phyloP scores from a whole-genome alignment of 2,329 filamentous ascomycete genomes.

The Fusarium hostae region DNA sequence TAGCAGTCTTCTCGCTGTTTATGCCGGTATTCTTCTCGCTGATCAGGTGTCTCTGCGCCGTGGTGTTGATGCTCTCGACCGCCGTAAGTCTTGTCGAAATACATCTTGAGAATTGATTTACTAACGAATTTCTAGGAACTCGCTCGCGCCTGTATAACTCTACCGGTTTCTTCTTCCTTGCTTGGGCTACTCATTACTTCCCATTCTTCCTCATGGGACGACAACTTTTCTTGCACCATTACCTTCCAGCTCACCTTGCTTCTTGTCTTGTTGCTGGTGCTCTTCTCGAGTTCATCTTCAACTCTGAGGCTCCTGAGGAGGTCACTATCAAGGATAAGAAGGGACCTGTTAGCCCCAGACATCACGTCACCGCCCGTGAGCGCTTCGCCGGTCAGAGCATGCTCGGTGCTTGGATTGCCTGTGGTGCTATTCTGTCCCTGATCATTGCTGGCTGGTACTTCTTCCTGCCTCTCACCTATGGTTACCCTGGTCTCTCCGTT shows the following conservation, averaged over 20 bases:
- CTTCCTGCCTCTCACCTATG: slow-evolving; percentile 96
- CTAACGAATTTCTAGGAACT: slow-evolving; percentile 69
- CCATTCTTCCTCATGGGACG: slow-evolving; percentile 99
- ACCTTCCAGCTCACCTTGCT: slow-evolving; percentile 92
- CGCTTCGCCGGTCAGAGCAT: slow-evolving; percentile 83
- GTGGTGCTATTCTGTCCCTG: slow-evolving; percentile 72
- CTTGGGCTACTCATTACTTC: slow-evolving; percentile 97
- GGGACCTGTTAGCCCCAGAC: slow-evolving; percentile 56
- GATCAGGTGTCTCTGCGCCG: slow-evolving; percentile 94
- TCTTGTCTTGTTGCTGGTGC: slow-evolving; percentile 91
- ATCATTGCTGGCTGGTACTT: slow-evolving; percentile 86
- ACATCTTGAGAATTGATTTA: background rate
- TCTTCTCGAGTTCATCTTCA: slow-evolving; percentile 95
- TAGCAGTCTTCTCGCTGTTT: slow-evolving; percentile 91
- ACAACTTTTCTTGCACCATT: slow-evolving; percentile 97
- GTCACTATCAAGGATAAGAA: slow-evolving; percentile 62
- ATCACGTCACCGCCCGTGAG: slow-evolving; percentile 82
- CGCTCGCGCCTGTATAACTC: slow-evolving; percentile 97
- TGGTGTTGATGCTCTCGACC: slow-evolving; percentile 91
- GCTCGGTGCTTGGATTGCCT: slow-evolving; percentile 81
- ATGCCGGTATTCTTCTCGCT: slow-evolving; percentile 88
- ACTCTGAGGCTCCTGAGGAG: slow-evolving; percentile 78
- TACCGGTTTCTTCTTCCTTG: slow-evolving; percentile 98
- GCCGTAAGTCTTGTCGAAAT: slow-evolving; percentile 72
- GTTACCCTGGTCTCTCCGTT: slow-evolving; percentile 86